Evolutionary conservation across 768 basidiomycete genomes (phyloP), one percentile per base, ranked within the genome.

Genomic region (Steccherinum ochraceum): DNA sequence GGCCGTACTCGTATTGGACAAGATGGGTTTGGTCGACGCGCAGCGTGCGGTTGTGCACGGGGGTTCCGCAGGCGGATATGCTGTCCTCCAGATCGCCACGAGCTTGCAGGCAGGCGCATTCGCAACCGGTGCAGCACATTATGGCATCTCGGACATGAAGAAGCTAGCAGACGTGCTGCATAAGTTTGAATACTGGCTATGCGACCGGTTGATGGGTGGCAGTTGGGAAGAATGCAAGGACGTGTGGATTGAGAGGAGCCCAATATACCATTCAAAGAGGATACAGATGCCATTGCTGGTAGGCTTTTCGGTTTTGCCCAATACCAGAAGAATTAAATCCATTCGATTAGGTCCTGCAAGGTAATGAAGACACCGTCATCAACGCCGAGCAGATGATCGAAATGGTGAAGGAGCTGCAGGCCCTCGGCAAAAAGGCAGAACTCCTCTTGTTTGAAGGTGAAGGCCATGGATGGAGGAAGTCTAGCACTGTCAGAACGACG

Each of bases 61-160:
- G 0, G 72, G 78, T 0, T 87, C 85, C 12, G 78, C 87, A 3
- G 88, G 89, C 2, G 89, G 89, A 0, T 89, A 74, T 63, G 87
- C 86, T 1, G 73, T 75, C 4, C 76, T 93, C 26, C 41, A 43
- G 18, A 10, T 19, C n/a, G 72, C 69, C 0, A 58, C 73, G 12
- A 43, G 16, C n/a, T 64, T 81, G 5, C 70, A 70, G 47, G 60
- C 66, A 24, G 67, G 70, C 11, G 65, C 72, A 21, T 88, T 84
- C 56, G 77, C 84, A 0, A 86, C 80, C 0, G 85, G 78, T 0
- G 74, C 80, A 1, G 81, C 80, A 0, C 69, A 67, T 16, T 93
- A 74, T 57, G 89, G 90, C 0, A 70, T 92, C 41, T 81, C 81
- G 0, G 83, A 89, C 58, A 65, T 91, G 26, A 63, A 62, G 11